Base-by-base conservation (phyloP, 2,329 filamentous ascomycete species). In the Epicoccum sorghinum region DNA sequence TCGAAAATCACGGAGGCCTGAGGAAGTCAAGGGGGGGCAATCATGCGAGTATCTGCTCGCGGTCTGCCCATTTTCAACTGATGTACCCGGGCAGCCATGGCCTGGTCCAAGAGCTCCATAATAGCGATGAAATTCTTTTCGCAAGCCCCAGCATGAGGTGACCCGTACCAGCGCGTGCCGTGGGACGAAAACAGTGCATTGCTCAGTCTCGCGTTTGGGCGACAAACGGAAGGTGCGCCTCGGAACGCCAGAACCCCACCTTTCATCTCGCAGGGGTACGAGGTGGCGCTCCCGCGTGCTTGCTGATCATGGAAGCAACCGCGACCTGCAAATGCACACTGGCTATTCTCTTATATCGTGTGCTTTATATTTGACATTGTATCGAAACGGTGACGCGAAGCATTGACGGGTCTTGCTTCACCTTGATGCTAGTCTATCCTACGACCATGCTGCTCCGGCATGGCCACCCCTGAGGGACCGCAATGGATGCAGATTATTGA, bases 401-500 rank as follows among this genome's bases (percentile, higher is more conserved):
- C 25, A 41, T 23, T 52, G 29, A 27, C 9, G 41, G 39, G 12
- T 4, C 13, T 37, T 45, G 22, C n/a, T 47, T 41, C 25, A 14
- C 40, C 9, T 9, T 29, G 18, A 36, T 24, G 29, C 12, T 18
- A 22, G 32, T 36, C 38, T 44, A 18, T 25, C 33, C 38, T 41
- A 10, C 29, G 38, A 39, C 44, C 29, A 18, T 18, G 18, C 18
- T 18, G 50, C 42, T 7, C 47, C 57, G 37, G 50, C 42, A 68
- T 68, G 65, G 52, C 60, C 32, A 30, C 49, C 30, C 24, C 52
- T 4, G 47, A 55, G 8, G 36, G 18, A 24, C 65, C 67, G 8
- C 60, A 58, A 41, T 73, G 71, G 71, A 59, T 60, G 30, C 67
- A 68, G 35, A 67, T 53, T 12, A 67, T 57, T 43, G 50, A 36